A percentile compares a stretch with the other conserved stretches of the same genome.
These are phyloP conservation scores for Ascochyta viciae-villosae DNA, from an alignment of 2,329 filamentous ascomycete species.

Conservation along the genomic window DNA sequence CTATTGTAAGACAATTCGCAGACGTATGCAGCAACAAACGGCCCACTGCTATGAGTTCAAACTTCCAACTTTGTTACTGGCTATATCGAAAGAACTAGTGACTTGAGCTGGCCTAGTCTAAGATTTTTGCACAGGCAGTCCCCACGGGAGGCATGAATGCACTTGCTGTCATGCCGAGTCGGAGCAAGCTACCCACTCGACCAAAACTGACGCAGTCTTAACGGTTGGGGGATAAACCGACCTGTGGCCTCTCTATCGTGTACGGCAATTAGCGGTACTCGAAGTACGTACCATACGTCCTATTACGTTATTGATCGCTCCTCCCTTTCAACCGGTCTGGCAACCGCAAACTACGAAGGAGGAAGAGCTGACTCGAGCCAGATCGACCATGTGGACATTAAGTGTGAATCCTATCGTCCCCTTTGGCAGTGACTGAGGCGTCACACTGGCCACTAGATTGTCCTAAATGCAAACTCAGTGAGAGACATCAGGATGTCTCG, in stretches of 20 bases:
- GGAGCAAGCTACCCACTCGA: constrained; percentile 53
- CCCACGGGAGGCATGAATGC: constrained; percentile 51
- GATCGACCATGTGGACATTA: constrained; percentile 70
- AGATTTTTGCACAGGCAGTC: constrained; percentile 58
- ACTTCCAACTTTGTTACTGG: too few species aligned
- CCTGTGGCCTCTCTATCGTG: constrained; percentile 44
- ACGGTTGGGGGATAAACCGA: constrained; percentile 37
- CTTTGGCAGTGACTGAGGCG: constrained; percentile 67
- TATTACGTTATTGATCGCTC: constrained; percentile 65
- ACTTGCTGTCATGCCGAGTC: constrained; percentile 57
- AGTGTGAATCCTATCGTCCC: constrained; percentile 70
- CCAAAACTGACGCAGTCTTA: constrained; percentile 50
- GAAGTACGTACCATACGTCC: constrained; percentile 59
- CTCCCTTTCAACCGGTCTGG: constrained; percentile 68
- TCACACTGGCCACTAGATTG: constrained; percentile 68
- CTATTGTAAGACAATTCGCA: too few species aligned
- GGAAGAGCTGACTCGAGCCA: constrained; percentile 29
- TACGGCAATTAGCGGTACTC: constrained; percentile 22
- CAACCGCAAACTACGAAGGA: constrained; percentile 34
- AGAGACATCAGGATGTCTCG: constrained; percentile 43
- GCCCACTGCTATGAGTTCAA: too few species aligned
- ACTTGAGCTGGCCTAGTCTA: constrained; percentile 38
- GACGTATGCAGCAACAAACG: too few species aligned
- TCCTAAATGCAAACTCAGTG: constrained; percentile 66
- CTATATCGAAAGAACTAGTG: too few species aligned